A percentile compares a stretch with the other conserved stretches of the same genome.
Evolutionary conservation across 257 asterid genomes (phyloP).

Genomic region (Cynanchum wilfordii): DNA sequence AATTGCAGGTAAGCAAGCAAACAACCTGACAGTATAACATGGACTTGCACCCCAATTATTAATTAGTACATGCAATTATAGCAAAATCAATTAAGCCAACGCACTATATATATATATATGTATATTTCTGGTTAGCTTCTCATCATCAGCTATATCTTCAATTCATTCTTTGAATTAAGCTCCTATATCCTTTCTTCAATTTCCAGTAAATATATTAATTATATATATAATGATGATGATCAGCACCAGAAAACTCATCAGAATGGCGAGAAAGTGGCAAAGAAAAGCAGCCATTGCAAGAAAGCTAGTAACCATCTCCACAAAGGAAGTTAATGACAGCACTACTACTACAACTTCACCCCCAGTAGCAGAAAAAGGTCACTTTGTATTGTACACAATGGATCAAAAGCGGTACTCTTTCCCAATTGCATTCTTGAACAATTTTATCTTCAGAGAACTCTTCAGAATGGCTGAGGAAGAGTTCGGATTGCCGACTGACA

Average conservation of each 20-base stretch:
- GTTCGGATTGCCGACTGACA: constrained; percentile 24
- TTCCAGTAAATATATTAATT: too few relatives aligned
- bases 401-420: constrained; percentile 28
- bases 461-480: constrained; percentile 29
- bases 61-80: too few relatives aligned
- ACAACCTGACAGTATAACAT: background rate
- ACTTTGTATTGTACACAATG: constrained; percentile 28
- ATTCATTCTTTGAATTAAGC: too few relatives aligned
- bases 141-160: too few relatives aligned
- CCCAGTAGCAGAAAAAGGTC: constrained; percentile 24
- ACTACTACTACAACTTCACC: background rate
- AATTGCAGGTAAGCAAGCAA: too few relatives aligned
- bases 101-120: too few relatives aligned
- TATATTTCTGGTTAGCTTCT: too few relatives aligned
- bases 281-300: background rate
- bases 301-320: background rate
- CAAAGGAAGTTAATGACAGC: background rate
- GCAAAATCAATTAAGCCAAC: too few relatives aligned
- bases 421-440: constrained; percentile 27
- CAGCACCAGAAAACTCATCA: too few relatives aligned
- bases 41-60: too few relatives aligned
- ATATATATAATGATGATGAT: too few relatives aligned
- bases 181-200: too few relatives aligned
- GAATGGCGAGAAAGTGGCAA: background rate
- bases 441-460: constrained; percentile 15